A percentile compares a stretch with the other conserved stretches of the same genome.
These are phyloP conservation scores for Eucommia ulmoides DNA, from an alignment of 257 asterid species.

Conservation along the genomic window DNA sequence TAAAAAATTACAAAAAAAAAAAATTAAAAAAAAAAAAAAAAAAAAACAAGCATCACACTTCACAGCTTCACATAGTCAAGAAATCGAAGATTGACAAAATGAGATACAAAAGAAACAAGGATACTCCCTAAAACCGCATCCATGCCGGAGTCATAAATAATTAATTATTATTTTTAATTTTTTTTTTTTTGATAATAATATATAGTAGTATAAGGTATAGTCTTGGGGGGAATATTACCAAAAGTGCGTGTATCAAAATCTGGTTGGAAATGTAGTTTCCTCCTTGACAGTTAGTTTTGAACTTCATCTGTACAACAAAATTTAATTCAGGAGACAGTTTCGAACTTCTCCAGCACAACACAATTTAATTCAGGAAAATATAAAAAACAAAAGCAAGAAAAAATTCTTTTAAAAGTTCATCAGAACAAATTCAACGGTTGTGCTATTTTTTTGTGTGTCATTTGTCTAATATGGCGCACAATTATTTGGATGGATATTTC, in stretches of 20 bases:
- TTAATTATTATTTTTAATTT: slow-evolving; percentile 10
- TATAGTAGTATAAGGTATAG: slow-evolving; percentile 37
- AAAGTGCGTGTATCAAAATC: slow-evolving; percentile 18
- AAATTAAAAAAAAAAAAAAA: slow-evolving; percentile 20
- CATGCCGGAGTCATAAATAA: slow-evolving; percentile 43
- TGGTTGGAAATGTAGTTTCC: slow-evolving; percentile 32
- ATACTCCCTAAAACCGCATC: slow-evolving; percentile 40
- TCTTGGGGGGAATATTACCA: slow-evolving; percentile 23
- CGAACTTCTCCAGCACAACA: no score
- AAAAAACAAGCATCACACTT: slow-evolving; percentile 24
- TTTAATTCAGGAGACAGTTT: no score
- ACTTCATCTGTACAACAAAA: no score
- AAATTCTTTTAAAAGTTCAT: slow-evolving; percentile 38
- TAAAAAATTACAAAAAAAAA: no score
- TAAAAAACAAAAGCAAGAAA: slow-evolving; percentile 21
- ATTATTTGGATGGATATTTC: no score
- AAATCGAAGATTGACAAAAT: background rate
- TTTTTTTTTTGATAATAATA: slow-evolving; percentile 20
- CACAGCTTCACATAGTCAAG: slow-evolving; percentile 12
- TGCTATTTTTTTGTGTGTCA: no score
- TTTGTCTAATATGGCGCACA: no score
- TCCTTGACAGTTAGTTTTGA: slow-evolving; percentile 34
- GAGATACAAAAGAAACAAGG: slow-evolving; percentile 13
- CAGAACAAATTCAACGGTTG: slow-evolving; percentile 11
- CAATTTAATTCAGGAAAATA: no score